These are phyloP conservation scores for Cyanodermella asteris DNA, from an alignment of 2,329 filamentous ascomycete genomes.

Conservation along the genomic window DNA sequence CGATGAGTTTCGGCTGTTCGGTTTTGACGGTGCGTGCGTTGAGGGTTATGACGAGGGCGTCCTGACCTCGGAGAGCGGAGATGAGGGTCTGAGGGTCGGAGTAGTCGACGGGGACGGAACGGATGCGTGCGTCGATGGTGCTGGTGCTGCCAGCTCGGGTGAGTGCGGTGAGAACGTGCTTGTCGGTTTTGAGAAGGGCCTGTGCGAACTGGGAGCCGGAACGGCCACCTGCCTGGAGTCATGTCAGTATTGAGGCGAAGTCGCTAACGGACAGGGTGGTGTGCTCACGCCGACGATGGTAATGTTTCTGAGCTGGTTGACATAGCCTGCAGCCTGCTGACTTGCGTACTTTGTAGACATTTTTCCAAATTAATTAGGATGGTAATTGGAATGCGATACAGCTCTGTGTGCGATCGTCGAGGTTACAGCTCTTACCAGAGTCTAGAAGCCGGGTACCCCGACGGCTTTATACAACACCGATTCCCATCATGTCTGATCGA, in stretches of 20 bases:
- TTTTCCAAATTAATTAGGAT: no score
- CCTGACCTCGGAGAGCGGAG: conserved; percentile 29
- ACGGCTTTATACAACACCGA: no score
- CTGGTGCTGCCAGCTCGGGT: conserved; percentile 21
- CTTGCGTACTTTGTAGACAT: no score
- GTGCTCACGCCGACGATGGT: conserved; percentile 11
- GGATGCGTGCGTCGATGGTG: conserved; percentile 17
- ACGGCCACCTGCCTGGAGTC: conserved; percentile 14
- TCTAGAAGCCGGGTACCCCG: no score
- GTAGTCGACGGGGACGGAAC: conserved; percentile 25
- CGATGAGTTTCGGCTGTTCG: conserved; percentile 27
- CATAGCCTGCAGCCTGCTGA: no score
- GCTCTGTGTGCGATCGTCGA: no score
- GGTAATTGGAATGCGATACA: no score
- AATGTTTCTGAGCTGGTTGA: conserved; percentile 10
- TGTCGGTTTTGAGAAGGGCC: conserved; percentile 21
- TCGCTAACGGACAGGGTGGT: neutral
- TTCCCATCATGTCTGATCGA: no score
- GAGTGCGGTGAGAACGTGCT: conserved; percentile 28
- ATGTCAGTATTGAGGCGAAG: neutral
- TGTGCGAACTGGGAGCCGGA: conserved; percentile 17
- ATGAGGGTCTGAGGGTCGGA: conserved; percentile 22
- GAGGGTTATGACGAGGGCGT: conserved; percentile 37
- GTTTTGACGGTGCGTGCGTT: conserved; percentile 20
- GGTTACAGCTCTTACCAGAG: no score